Base-by-base conservation (phyloP, 306 rosid species). In the Cucurbita argyrosperma region DNA sequence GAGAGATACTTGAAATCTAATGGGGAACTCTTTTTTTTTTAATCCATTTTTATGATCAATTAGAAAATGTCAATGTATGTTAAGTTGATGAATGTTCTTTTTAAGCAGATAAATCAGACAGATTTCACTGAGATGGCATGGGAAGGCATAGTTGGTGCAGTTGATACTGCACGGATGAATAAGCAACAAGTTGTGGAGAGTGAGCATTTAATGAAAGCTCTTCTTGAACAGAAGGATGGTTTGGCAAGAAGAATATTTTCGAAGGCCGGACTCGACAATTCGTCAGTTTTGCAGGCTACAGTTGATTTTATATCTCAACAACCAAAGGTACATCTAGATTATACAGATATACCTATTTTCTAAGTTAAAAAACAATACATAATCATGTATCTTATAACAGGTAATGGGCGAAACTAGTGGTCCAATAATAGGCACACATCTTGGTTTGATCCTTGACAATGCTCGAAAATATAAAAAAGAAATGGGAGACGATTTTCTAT, bases 51-150 rank as follows among this genome's bases (percentile, higher is more conserved):
- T 14, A 68, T 50, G 56, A 68, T 46, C 8, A n/a, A 68, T 47
- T 0, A 19, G 18, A 2, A 46, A 67, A 19, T 21, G 19, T 45
- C 5, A 19, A 14, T 26, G 5, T 47, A 15, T 47, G 21, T 46
- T 21, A 35, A 52, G 15, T 46, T 6, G 54, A 40, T 55, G 10
- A 74, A 18, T 12, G 3, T 46, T 65, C 8, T 9, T 9, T 72
- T 61, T 72, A n/a, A 74, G 71, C 83, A 94, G 99, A 72, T 86
- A 7, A 74, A 83, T 47, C 99, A 76, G 43, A 74, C 87, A 9
- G 99, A 91, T 75, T 94, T 84, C 88, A 94, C 99, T 23, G 97
- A 94, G 76, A 86, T 89, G 97, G 99, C 99, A 43, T 94, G 99
- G 99, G 97, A 87, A 86, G 97, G 95, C 30, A 72, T 94, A 53